A percentile compares a stretch with the other conserved stretches of the same genome.
Evolutionary conservation across 441 rosid species (phyloP).

Genomic region (Erodium moschatum): DNA sequence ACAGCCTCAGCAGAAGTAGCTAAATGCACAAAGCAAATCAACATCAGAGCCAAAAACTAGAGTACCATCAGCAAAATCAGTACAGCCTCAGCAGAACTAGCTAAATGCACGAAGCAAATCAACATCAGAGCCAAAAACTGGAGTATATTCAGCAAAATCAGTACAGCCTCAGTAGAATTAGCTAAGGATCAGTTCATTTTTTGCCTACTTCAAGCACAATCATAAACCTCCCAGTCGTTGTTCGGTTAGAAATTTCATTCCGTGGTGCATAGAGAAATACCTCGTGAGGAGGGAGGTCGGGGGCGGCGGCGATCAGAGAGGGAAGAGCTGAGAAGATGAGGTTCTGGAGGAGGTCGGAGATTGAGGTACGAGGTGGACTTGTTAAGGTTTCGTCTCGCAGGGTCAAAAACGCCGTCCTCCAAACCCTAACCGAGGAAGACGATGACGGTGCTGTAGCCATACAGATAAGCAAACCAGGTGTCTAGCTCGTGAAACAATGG

Average conservation of each 20-base stretch:
- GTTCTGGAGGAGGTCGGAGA: slow-evolving; percentile 22
- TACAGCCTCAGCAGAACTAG: no score
- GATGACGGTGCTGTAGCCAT: slow-evolving; percentile 19
- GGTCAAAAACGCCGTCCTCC: slow-evolving; percentile 27
- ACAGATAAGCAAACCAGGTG: background rate
- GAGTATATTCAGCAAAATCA: background rate
- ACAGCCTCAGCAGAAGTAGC: no score
- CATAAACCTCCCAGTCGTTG: background rate
- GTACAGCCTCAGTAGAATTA: background rate
- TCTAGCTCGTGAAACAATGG: background rate
- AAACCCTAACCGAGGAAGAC: slow-evolving; percentile 19
- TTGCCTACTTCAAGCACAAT: background rate
- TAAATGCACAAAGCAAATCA: no score
- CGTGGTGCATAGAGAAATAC: slow-evolving; percentile 5
- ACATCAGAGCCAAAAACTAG: no score
- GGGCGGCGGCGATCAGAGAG: slow-evolving; percentile 19
- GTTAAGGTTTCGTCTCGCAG: slow-evolving; percentile 25
- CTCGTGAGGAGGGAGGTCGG: slow-evolving; percentile 25
- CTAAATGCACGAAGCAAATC: no score
- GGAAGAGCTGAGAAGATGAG: slow-evolving; percentile 22
- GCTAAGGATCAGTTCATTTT: background rate
- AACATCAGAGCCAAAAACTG: no score
- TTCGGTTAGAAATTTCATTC: background rate
- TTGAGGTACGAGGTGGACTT: slow-evolving; percentile 20
- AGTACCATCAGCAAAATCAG: no score